A percentile compares a stretch with the other conserved stretches of the same genome.
These are phyloP conservation scores for Gnomoniopsis smithogilvyi DNA, from an alignment of 2,329 filamentous ascomycete species.

Conservation along the genomic window DNA sequence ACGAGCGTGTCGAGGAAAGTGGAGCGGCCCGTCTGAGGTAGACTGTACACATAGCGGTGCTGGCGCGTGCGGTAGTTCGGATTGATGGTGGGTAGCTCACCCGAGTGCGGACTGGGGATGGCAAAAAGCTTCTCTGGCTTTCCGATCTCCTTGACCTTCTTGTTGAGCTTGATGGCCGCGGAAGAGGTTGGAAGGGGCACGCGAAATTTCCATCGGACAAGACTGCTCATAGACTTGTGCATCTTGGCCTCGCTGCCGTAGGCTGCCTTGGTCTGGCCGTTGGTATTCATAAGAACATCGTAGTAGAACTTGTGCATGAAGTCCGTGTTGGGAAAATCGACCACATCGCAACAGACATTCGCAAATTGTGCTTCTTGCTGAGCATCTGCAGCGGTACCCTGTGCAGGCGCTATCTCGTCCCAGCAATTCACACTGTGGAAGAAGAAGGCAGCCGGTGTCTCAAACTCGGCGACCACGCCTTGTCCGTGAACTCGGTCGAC, in stretches of 20 bases:
- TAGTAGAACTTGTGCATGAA: slow-evolving; percentile 68
- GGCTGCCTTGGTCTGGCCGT: slow-evolving; percentile 41
- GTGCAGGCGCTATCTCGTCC: slow-evolving; percentile 46
- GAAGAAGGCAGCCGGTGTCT: slow-evolving; percentile 67
- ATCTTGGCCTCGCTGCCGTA: slow-evolving; percentile 38
- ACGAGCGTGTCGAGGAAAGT: slow-evolving; percentile 60
- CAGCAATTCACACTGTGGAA: slow-evolving; percentile 81
- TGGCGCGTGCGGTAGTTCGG: slow-evolving; percentile 46
- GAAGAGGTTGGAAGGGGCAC: slow-evolving; percentile 24
- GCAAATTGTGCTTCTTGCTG: slow-evolving; percentile 26
- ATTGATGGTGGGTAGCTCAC: slow-evolving; percentile 68
- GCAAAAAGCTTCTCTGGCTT: slow-evolving; percentile 25
- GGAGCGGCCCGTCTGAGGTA: slow-evolving; percentile 53
- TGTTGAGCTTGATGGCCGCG: background rate
- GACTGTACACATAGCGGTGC: slow-evolving; percentile 60
- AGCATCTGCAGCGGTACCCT: slow-evolving; percentile 28
- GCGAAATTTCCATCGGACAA: slow-evolving; percentile 43
- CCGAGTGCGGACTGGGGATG: slow-evolving; percentile 50
- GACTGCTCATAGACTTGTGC: slow-evolving; percentile 32
- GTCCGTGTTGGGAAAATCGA: slow-evolving; percentile 61
- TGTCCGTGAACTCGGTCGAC: slow-evolving; percentile 61
- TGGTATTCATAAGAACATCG: slow-evolving; percentile 57
- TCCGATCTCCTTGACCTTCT: background rate
- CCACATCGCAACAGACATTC: slow-evolving; percentile 63
- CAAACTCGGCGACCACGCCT: slow-evolving; percentile 67